Conservation (phyloP, 352 stramenopile species). For the Salisapilia sapeloensis region DNA sequence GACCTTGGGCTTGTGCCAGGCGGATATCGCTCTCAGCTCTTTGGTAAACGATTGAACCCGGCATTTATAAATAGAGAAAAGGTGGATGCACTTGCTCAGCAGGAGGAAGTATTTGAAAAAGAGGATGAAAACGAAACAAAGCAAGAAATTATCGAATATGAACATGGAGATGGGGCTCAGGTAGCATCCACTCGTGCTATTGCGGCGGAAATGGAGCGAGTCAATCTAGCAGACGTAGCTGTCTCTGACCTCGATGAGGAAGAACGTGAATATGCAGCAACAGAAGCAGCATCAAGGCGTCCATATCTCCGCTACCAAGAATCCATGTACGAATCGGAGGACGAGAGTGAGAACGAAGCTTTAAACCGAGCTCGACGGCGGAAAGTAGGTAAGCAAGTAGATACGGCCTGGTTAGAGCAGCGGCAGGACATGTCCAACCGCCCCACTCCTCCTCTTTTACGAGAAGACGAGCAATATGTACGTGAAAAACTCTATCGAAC, state of each 20-base stretch:
- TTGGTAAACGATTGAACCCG: conserved; percentile 21
- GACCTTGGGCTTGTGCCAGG: conserved; percentile 1
- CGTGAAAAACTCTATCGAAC: conserved; percentile 23
- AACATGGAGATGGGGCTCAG: conserved; percentile 3
- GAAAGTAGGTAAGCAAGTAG: conserved; percentile 50
- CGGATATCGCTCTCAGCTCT: conserved; percentile 3
- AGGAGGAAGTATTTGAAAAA: conserved; percentile 3
- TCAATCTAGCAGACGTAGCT: conserved; percentile 1
- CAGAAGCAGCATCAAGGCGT: conserved; percentile 9
- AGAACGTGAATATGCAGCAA: conserved; percentile 23
- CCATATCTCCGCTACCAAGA: not conserved
- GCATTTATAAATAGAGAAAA: conserved; percentile 31
- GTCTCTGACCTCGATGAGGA: conserved; percentile 11
- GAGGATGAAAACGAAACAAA: conserved; percentile 3
- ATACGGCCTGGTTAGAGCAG: conserved; percentile 34
- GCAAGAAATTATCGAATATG: not conserved
- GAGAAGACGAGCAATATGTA: conserved; percentile 23
- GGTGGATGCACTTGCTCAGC: conserved; percentile 12
- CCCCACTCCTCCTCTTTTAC: conserved; percentile 19
- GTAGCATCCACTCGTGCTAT: conserved; percentile 23
- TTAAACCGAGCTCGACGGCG: conserved; percentile 26
- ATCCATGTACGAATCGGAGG: conserved; percentile 4
- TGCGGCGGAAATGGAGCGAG: conserved; percentile 10
- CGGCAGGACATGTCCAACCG: conserved; percentile 34
- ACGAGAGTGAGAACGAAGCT: conserved; percentile 4